phyloP scores from a whole-genome alignment of 305 asterid species.

The Solanum chacoense region DNA sequence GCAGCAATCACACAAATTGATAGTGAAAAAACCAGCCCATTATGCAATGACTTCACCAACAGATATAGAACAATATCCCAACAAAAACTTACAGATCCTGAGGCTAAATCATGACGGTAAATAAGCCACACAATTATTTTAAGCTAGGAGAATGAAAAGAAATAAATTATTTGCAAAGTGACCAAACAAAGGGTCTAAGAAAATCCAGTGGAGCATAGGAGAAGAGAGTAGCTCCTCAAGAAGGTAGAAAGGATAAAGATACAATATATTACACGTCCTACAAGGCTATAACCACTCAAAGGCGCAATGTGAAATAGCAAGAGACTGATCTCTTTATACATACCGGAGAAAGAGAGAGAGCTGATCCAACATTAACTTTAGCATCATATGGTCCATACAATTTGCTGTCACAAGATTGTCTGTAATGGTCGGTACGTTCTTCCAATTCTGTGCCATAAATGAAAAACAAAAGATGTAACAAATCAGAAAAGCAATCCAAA shows the following conservation, averaged over 20 bases:
- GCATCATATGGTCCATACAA: constrained; percentile 48
- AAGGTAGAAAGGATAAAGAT: neutral
- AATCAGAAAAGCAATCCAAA: constrained; percentile 4
- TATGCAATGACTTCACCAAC: neutral
- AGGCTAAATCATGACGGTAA: neutral
- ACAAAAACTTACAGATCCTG: neutral
- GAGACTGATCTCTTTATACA: neutral
- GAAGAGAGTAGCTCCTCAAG: neutral
- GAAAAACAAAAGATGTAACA: constrained; percentile 6
- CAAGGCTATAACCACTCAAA: neutral
- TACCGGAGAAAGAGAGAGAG: constrained; percentile 10
- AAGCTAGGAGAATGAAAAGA: neutral
- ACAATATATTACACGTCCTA: neutral
- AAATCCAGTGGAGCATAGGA: neutral
- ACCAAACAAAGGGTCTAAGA: neutral
- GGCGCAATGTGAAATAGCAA: neutral
- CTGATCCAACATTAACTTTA: constrained; percentile 52
- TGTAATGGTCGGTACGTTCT: constrained; percentile 51
- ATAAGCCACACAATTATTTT: neutral
- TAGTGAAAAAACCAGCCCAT: neutral
- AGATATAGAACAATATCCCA: neutral
- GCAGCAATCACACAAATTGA: neutral
- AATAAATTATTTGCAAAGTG: neutral
- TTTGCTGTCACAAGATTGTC: constrained; percentile 59
- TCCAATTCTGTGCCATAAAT: constrained; percentile 31